Percentiles rank a stretch among this genome's conserved stretches.
These are phyloP conservation scores for Filobasidium floriforme DNA, from an alignment of 768 basidiomycete species.

Conservation along the genomic window DNA sequence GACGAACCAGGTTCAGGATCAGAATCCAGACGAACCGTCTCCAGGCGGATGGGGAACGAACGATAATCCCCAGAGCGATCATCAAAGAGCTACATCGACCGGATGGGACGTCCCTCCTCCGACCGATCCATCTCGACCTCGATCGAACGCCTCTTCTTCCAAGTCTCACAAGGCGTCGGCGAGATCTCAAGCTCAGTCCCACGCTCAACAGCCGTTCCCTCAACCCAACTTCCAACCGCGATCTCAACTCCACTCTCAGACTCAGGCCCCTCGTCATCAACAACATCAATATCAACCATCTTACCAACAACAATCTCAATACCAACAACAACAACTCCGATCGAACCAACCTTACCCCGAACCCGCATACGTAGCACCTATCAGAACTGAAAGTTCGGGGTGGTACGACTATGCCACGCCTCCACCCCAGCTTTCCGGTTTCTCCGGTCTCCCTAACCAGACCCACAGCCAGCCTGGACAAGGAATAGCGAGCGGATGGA, in stretches of 20 bases:
- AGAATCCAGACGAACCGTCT: no score
- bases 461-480: not conserved
- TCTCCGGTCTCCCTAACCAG: not conserved
- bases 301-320: not conserved
- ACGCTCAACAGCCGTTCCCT: no score
- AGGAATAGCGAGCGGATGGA: not conserved
- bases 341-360: not conserved
- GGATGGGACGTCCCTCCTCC: not conserved
- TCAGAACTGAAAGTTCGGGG: constrained; percentile 5
- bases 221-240: not conserved
- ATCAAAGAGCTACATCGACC: not conserved
- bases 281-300: not conserved
- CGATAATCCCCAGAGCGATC: no score
- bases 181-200: no score
- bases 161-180: not conserved
- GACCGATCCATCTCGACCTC: not conserved
- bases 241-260: not conserved
- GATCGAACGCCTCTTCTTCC: not conserved
- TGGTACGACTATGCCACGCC: constrained; percentile 7
- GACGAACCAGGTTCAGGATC: no score
- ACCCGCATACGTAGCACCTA: not conserved
- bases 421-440: not conserved
- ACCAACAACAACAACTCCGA: not conserved
- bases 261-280: not conserved
- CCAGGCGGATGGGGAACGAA: no score